Evolutionary conservation across 306 rosid genomes (phyloP).

Genomic region (Prunus dulcis): DNA sequence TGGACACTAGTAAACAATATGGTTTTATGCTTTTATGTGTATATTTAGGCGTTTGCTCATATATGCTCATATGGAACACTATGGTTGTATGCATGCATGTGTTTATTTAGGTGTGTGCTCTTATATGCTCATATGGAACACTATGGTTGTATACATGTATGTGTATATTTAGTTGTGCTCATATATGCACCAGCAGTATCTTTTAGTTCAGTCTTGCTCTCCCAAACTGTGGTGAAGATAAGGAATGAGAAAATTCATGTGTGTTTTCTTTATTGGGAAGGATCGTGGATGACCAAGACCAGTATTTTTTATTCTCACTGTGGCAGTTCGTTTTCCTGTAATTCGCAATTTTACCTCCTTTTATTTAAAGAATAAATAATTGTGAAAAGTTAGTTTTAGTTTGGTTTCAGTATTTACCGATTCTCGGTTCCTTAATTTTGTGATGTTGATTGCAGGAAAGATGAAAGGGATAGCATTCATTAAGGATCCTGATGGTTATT

Average conservation of each 20-base stretch:
- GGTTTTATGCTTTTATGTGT: not conserved
- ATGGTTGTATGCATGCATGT: too few relatives aligned
- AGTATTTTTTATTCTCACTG: not conserved
- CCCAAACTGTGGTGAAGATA: not conserved
- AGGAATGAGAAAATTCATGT: not conserved
- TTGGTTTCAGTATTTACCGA: not conserved
- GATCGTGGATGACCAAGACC: not conserved
- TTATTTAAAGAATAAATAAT: not conserved
- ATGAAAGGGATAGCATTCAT: conserved; percentile 93
- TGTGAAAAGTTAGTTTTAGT: not conserved
- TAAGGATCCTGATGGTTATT: conserved; percentile 95
- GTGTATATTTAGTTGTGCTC: not conserved
- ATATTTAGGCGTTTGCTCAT: not conserved
- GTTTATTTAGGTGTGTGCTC: too few relatives aligned
- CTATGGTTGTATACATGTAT: too few relatives aligned
- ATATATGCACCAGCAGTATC: not conserved
- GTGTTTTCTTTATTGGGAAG: not conserved
- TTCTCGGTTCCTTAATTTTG: not conserved
- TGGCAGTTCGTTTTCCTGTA: too few relatives aligned
- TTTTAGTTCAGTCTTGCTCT: not conserved
- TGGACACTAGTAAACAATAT: not conserved
- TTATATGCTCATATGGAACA: too few relatives aligned
- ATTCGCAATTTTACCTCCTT: not conserved
- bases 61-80: too few relatives aligned
- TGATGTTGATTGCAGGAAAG: conserved; percentile 57